phyloP scores from a whole-genome alignment of 768 basidiomycete species.

The Tulasnella sp. region DNA sequence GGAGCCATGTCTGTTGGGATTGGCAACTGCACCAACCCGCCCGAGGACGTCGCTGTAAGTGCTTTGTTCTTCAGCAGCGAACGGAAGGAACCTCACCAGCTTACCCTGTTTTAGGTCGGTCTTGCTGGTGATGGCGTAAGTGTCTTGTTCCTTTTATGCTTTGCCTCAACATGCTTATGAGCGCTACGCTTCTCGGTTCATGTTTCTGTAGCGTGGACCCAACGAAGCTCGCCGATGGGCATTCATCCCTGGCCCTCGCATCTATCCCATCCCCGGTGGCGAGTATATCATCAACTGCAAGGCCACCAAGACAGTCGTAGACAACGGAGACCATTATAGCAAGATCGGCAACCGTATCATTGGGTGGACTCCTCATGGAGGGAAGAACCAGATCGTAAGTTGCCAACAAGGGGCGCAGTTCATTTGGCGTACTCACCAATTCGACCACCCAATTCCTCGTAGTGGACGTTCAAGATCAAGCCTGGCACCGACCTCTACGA shows the following conservation, averaged over 20 bases:
- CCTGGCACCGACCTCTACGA: neutral
- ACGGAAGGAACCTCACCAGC: neutral
- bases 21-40: neutral
- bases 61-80: neutral
- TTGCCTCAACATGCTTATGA: neutral
- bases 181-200: neutral
- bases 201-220: neutral
- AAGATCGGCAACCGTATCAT: neutral
- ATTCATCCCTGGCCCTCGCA: neutral
- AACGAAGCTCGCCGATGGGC: neutral
- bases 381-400: neutral
- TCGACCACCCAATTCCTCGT: neutral
- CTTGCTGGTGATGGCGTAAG: neutral
- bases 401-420: neutral
- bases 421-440: neutral
- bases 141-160: neutral
- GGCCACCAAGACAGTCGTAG: neutral
- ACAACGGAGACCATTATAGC: neutral
- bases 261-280: neutral
- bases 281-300: neutral
- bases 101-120: neutral
- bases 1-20: neutral
- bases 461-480: constrained; percentile 7
- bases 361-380: neutral
- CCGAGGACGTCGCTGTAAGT: neutral